Evolutionary conservation across 2,329 filamentous ascomycete genomes (phyloP).

Genomic region (Lasiodiplodia hormozganensis): DNA sequence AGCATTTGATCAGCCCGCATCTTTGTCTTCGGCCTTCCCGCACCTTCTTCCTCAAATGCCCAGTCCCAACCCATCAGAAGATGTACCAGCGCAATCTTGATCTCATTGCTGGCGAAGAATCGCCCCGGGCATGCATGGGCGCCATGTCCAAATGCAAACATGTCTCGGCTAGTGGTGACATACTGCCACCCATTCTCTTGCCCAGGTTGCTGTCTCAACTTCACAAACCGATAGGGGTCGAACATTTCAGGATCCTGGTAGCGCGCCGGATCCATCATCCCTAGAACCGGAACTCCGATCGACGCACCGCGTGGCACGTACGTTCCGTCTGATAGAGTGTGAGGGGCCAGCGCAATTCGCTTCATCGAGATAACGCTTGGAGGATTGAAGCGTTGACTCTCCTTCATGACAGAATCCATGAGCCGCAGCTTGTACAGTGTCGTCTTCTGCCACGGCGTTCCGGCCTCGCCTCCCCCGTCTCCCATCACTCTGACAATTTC

Average conservation of each 20-base stretch:
- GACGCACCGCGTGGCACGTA: constrained; percentile 34
- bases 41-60: not conserved
- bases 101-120: not conserved
- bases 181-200: constrained; percentile 27
- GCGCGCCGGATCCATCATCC: not conserved
- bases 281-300: not conserved
- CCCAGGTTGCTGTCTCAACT: constrained; percentile 28
- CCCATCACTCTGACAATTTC: constrained; percentile 37
- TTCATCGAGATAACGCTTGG: constrained; percentile 35
- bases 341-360: constrained; percentile 35
- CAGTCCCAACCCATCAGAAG: not conserved
- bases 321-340: constrained; percentile 39
- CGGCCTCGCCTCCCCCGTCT: constrained; percentile 37
- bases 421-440: constrained; percentile 39
- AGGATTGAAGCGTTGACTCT: constrained; percentile 40
- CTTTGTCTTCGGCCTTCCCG: not conserved
- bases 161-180: not conserved
- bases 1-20: not conserved
- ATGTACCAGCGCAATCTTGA: not conserved
- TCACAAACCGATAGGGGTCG: constrained; percentile 29
- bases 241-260: not conserved
- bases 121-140: not conserved
- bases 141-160: not conserved
- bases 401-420: constrained; percentile 44
- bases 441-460: constrained; percentile 35